Base-by-base conservation (phyloP, 495 filamentous ascomycete genomes). In the Choiromyces venosus region DNA sequence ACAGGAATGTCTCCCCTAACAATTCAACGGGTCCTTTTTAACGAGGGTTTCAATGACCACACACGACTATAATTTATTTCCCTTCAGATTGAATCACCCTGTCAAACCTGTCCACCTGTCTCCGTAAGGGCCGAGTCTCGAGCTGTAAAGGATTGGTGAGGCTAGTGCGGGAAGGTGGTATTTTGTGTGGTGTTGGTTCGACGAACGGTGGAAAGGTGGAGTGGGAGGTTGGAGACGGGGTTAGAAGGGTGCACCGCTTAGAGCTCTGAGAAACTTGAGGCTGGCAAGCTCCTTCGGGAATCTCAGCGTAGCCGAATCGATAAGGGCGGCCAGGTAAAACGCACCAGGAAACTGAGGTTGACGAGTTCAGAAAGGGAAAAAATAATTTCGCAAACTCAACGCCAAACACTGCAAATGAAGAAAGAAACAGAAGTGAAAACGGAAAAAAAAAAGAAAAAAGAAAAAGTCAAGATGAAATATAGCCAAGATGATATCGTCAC, bases 291-390 rank as follows among this genome's bases (percentile, higher is more conserved):
- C 70, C 35, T 40, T 69, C 65, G 72, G 75, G 67, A 76, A 77
- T 72, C 75, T 56, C 44, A 67, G 66, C 70, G 75, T 46, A 66
- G 69, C 67, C 75, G 74, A 77, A 77, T 77, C 74, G 75, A 77
- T 77, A 77, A 76, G 75, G 74, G 52, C 52, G n/a, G 29, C 52
- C 52, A 25, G 52, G 52, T 29, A 61, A 61, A 29, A 29, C n/a
- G 21, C 52, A 61, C n/a, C 19, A 9, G 46, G 7, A n/a, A 56
- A 56, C 52, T 61, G n/a, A 61, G 25, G 52, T 29, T 29, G 52
- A 25, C 52, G 10, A 61, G 10, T 9, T 29, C n/a, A 29, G 52
- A 29, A 61, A 29, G 52, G n/a, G n/a, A 29, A 61, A 61, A 29
- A 61, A 42, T n/a, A 25, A 61, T 61, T 25, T 61, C n/a, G 52